Percentiles rank a stretch among this genome's conserved stretches.
Evolutionary conservation across 805 yeast species (phyloP).

Genomic region (Candida xiaguanensis): DNA sequence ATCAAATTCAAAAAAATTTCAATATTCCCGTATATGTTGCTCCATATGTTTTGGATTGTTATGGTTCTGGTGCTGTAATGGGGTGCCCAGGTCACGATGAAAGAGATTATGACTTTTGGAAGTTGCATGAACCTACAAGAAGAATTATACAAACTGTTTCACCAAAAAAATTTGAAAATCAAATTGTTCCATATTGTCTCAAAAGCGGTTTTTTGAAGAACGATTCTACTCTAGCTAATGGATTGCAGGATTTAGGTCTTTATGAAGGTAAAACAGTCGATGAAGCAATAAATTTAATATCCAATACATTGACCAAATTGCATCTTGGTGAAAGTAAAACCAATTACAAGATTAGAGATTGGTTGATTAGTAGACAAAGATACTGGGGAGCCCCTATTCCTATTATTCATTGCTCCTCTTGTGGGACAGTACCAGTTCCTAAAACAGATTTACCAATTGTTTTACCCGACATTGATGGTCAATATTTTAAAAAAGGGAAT

Average conservation of each 20-base stretch:
- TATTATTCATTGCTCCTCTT: slow-evolving; percentile 75
- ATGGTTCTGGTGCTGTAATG: slow-evolving; percentile 96
- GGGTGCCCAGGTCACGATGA: slow-evolving; percentile 95
- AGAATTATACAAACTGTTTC: slow-evolving; percentile 46
- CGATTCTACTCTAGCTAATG: slow-evolving; percentile 20
- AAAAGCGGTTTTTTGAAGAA: slow-evolving; percentile 41
- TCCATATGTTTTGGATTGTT: slow-evolving; percentile 79
- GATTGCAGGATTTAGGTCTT: slow-evolving; percentile 24
- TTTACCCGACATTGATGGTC: slow-evolving; percentile 61
- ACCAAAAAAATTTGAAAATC: slow-evolving; percentile 29
- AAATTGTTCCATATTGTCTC: slow-evolving; percentile 43
- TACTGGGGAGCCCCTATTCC: slow-evolving; percentile 99
- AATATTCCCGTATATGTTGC: slow-evolving; percentile 79
- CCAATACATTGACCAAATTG: slow-evolving; percentile 33
- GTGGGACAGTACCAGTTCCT: slow-evolving; percentile 94
- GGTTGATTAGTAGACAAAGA: slow-evolving; percentile 92
- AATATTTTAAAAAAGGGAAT: slow-evolving; percentile 60
- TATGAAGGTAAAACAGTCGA: slow-evolving; percentile 47
- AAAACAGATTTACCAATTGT: slow-evolving; percentile 79
- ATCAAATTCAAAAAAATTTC: slow-evolving; percentile 12
- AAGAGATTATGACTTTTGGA: slow-evolving; percentile 84
- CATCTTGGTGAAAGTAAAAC: slow-evolving; percentile 46
- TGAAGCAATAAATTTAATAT: slow-evolving; percentile 51
- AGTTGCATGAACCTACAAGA: slow-evolving; percentile 46
- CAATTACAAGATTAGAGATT: slow-evolving; percentile 75